Base-by-base conservation (phyloP, 495 filamentous ascomycete species). In the Aspergillus leporis region DNA sequence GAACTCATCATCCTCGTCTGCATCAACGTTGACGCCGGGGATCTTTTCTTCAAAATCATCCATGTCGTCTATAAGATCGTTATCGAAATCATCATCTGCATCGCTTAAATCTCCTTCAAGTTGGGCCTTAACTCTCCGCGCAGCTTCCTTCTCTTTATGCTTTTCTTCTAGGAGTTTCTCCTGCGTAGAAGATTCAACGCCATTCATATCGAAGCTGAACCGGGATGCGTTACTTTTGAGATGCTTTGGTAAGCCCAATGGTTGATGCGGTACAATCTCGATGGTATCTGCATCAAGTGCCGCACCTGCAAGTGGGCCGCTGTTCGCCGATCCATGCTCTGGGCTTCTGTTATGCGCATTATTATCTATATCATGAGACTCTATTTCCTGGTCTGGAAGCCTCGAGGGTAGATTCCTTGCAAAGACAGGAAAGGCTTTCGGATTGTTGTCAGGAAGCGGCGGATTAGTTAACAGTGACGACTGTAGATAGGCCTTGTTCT, bases 171-270 rank as follows among this genome's bases (percentile, higher is more conserved):
- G 71, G 2, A 93, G 66, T 66, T 87, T 87, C 69, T 97, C 92
- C 68, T 96, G 87, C 12, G 82, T 82, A 5, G 88, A 86, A 14
- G 90, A 86, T 32, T 90, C 91, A n/a, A 88, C 85, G 12, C 84
- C 83, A 21, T 72, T 78, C 82, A 96, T 90, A 65, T 97, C 92
- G 65, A 97, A 97, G 66, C 91, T 95, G 63, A 97, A 96, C 10
- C 92, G 79, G 3, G 91, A 95, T 0, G 92, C 89, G 53, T 88
- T 93, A 69, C 90, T 93, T 62, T 89, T 92, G 69, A 92, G 86
- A 70, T 93, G 91, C 62, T 79, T 88, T 0, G 90, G 89, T 38
- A 82, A 51, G 6, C 68, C 79, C 31, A 74, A 70, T 34, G 66
- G 66, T n/a, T 71, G 69, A 18, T 73, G 74, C 0, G 74, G 66